Evolutionary conservation across 1,139 yeast genomes (phyloP), one percentile per base, ranked within the genome.

Genomic region (Saccharomycopsis crataegensis): DNA sequence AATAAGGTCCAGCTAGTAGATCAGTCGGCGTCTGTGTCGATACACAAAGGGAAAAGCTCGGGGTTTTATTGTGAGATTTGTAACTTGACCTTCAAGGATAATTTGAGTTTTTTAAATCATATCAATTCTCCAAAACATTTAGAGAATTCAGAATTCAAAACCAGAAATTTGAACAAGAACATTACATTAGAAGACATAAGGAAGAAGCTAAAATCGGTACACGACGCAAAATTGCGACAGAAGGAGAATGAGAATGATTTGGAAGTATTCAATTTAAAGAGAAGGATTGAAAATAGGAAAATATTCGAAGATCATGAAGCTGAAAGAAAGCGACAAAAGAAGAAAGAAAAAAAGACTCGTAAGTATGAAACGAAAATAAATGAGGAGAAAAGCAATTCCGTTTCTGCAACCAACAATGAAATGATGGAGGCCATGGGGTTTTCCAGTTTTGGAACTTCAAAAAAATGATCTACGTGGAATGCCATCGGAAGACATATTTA

Each of bases 41-140:
- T 75, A 1, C 71, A 70, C 43, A 75, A 80, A 50, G 89, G 89
- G 48, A 76, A 82, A 60, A 86, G 81, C 16, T 80, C 86, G 60
- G 96, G 96, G 1, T 90, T 90, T 66, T 78, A 80, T 62, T 91
- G 98, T 67, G 87, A 86, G 16, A 70, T 80, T 1, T 91, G 98
- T 66, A 80, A 84, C 61, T 67, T 86, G 59, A 84, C 95, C 1
- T 90, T 80, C 68, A 79, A 88, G 63, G 97, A 91, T 66, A 85
- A 86, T 54, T 70, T 89, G 62, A 85, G 89, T 57, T 83, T 83
- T 64, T 75, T 89, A 6, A 95, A 90, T 64, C 98, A 91, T 69
- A 72, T 89, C 62, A 89, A 88, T 63, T 82, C 90, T 40, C 83
- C 82, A 6, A 79, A 75, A 50, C 93, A 84, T 67, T 62, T 68